Evolutionary conservation across 306 rosid genomes (phyloP).

Genomic region (Fagus crenata): DNA sequence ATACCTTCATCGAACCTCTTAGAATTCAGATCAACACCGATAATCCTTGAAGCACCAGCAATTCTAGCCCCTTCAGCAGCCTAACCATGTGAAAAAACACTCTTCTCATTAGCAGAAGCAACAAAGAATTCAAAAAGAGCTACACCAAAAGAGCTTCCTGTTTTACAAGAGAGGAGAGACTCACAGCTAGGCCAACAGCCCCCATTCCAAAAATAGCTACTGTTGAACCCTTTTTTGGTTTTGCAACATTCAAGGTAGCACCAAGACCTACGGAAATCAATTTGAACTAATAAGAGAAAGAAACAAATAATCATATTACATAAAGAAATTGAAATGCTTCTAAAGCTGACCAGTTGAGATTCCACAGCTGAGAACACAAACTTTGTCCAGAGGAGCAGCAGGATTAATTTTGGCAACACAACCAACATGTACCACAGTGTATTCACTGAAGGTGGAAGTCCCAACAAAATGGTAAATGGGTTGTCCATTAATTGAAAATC

Average conservation of each 20-base stretch:
- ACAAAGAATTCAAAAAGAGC: not conserved
- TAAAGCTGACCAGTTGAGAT: constrained; percentile 63
- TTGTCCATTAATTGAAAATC: constrained; percentile 69
- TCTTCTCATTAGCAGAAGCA: not conserved
- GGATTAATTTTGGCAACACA: constrained; percentile 82
- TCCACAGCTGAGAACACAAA: constrained; percentile 91
- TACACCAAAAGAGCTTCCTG: not conserved
- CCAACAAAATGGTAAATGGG: constrained; percentile 84
- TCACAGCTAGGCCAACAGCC: constrained; percentile 91
- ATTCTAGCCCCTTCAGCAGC: constrained; percentile 91
- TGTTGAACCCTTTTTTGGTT: constrained; percentile 68
- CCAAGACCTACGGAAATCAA: constrained; percentile 58
- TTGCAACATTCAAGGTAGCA: constrained; percentile 84
- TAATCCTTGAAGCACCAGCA: constrained; percentile 69
- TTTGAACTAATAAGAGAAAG: not conserved
- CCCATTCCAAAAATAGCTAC: constrained; percentile 86
- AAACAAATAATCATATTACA: no score
- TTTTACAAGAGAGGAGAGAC: constrained; percentile 15
- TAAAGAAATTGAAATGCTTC: not conserved
- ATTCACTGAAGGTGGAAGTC: constrained; percentile 83
- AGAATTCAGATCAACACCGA: constrained; percentile 75
- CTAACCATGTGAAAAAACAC: constrained; percentile 23
- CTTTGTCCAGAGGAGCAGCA: constrained; percentile 83
- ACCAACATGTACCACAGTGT: constrained; percentile 74
- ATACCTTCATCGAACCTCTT: constrained; percentile 70